Conservation (phyloP, 306 rosid genomes). For the Comarum palustre region DNA sequence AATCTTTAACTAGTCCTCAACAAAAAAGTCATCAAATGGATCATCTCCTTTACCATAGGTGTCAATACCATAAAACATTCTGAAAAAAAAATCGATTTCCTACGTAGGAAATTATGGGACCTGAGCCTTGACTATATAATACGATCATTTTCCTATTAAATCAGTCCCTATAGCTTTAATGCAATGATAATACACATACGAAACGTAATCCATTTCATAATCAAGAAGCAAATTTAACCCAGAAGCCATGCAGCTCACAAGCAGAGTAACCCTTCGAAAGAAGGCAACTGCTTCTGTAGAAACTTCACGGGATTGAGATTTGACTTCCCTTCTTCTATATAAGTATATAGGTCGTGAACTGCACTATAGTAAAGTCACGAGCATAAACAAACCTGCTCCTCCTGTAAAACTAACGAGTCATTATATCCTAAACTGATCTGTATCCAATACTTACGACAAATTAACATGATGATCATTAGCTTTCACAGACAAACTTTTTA, state of each 20-base stretch:
- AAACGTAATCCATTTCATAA: not conserved
- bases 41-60: no score
- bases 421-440: not conserved
- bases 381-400: not conserved
- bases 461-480: not conserved
- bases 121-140: not conserved
- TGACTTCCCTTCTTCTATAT: not conserved
- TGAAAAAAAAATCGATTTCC: not conserved
- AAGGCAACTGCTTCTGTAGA: not conserved
- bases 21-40: no score
- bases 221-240: not conserved
- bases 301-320: constrained; percentile 5
- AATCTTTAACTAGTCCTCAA: no score
- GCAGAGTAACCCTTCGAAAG: not conserved
- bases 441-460: not conserved
- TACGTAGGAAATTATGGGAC: not conserved
- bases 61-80: no score
- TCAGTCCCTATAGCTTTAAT: not conserved
- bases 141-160: not conserved
- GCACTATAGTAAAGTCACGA: not conserved
- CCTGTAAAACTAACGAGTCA: not conserved
- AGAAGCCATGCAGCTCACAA: constrained; percentile 1
- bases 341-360: not conserved
- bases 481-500: not conserved
- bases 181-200: not conserved